Evolutionary conservation across 441 rosid genomes (phyloP).

Genomic region (Sinapis alba): DNA sequence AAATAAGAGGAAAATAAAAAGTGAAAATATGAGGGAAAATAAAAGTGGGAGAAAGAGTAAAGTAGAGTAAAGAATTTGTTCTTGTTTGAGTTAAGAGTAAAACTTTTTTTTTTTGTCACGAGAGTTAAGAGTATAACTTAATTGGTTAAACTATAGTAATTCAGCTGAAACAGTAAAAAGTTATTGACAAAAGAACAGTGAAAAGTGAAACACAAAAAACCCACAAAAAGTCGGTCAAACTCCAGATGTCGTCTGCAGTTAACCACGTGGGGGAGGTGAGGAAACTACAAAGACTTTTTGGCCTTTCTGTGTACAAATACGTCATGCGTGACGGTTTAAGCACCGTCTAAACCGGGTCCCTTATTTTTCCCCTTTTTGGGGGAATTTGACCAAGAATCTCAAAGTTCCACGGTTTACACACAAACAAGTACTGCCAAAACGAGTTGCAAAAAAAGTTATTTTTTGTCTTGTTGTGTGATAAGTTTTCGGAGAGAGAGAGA

Average conservation of each 20-base stretch:
- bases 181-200: too few species aligned
- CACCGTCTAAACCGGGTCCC: conserved; percentile 33
- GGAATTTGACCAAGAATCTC: conserved; percentile 25
- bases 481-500: neutral
- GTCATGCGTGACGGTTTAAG: conserved; percentile 25
- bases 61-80: too few species aligned
- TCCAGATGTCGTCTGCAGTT: neutral
- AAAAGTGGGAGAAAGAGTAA: too few species aligned
- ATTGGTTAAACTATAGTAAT: too few species aligned
- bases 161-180: too few species aligned
- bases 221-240: neutral
- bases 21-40: too few species aligned
- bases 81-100: too few species aligned
- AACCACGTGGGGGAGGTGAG: conserved; percentile 23
- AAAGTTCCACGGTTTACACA: conserved; percentile 1
- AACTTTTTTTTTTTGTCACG: too few species aligned
- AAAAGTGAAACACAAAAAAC: neutral
- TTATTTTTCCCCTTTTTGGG: neutral
- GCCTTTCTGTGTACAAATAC: neutral
- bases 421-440: neutral
- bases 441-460: conserved; percentile 20
- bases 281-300: neutral
- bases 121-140: too few species aligned
- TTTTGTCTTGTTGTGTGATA: conserved; percentile 28
- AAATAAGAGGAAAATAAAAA: too few species aligned